Base-by-base conservation (phyloP, 164 flowering plant genomes). In the Dillenia turbinata region DNA sequence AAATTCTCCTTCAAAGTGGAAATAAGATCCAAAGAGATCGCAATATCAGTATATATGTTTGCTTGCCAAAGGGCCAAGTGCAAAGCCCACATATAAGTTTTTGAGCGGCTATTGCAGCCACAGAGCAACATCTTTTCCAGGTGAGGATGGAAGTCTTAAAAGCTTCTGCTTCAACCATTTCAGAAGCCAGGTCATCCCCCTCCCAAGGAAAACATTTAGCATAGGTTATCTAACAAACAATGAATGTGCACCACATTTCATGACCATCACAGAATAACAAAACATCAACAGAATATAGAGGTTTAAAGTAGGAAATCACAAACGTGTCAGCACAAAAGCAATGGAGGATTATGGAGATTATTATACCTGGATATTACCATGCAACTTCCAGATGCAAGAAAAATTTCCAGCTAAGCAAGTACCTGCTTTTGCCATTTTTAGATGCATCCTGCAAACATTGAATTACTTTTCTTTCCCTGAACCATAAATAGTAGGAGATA, bases 31-130 rank as follows among this genome's bases (percentile, higher is more conserved):
- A 72, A 62, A 77, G 85, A 74, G 51, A 87, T 70, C 45, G 94
- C 97, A 77, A 95, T 72, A 64, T 92, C 98, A 49, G 73, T 65
- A 66, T 89, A 95, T 47, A 84, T 66, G 72, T 85, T 88, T 56
- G 97, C 88, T 70, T 82, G 81, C 96, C 97, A 92, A 47, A 97
- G 99, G 17, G 92, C 74, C 81, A 95, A 79, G 78, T 84, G 96
- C 78, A 95, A 67, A 63, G 99, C 92, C 69, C 82, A 79, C 76
- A 90, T 97, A 69, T 88, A 95, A 65, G 96, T 84, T 49, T 67
- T 72, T 65, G 70, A 53, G 97, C 94, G 69, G 77, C 71, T 14
- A 70, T 53, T 45, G 90, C 86, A 74, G 95, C 85, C 56, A 59
- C 61, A 57, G 9, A 59, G 64, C 96, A 74, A 54, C 74, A 78